Percentiles rank a stretch among this genome's conserved stretches.
phyloP scores from a whole-genome alignment of 805 yeast species.

The Ogataea siamensis region DNA sequence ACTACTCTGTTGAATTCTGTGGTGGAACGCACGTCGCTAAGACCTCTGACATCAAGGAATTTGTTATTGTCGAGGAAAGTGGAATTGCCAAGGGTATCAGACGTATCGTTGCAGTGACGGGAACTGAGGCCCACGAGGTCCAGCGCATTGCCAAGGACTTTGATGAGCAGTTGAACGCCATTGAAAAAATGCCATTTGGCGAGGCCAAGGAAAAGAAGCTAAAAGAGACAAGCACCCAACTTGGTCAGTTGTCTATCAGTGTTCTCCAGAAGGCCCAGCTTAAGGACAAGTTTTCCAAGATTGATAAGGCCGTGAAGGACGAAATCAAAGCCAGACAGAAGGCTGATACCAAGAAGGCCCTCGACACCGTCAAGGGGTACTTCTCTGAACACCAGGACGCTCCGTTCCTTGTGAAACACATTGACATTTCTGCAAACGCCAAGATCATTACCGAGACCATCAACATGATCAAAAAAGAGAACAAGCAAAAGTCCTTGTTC shows the following conservation, averaged over 20 bases:
- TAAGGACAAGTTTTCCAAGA: conserved; percentile 67
- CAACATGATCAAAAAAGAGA: conserved; percentile 73
- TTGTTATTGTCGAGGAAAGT: conserved; percentile 87
- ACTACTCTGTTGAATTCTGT: conserved; percentile 88
- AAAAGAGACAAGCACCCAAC: conserved; percentile 79
- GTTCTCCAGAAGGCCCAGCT: conserved; percentile 76
- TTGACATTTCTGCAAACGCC: conserved; percentile 76
- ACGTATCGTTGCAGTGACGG: conserved; percentile 96
- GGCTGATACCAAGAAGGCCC: conserved; percentile 77
- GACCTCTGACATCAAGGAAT: conserved; percentile 90
- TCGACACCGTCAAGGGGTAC: conserved; percentile 72
- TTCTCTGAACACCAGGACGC: conserved; percentile 55
- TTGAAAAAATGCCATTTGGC: conserved; percentile 66
- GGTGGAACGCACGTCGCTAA: conserved; percentile 97
- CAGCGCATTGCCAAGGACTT: conserved; percentile 81
- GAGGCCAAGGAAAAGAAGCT: conserved; percentile 75
- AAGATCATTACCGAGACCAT: conserved; percentile 94
- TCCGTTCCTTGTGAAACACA: conserved; percentile 62
- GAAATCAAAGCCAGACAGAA: conserved; percentile 85
- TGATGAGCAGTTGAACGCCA: conserved; percentile 54
- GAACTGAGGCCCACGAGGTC: conserved; percentile 84
- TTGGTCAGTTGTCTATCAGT: conserved; percentile 80
- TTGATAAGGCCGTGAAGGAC: conserved; percentile 86
- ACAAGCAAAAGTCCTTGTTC: conserved; percentile 72
- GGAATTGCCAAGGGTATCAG: conserved; percentile 99